Conservation (phyloP, 164 flowering plant species). For the Akebia trifoliata region DNA sequence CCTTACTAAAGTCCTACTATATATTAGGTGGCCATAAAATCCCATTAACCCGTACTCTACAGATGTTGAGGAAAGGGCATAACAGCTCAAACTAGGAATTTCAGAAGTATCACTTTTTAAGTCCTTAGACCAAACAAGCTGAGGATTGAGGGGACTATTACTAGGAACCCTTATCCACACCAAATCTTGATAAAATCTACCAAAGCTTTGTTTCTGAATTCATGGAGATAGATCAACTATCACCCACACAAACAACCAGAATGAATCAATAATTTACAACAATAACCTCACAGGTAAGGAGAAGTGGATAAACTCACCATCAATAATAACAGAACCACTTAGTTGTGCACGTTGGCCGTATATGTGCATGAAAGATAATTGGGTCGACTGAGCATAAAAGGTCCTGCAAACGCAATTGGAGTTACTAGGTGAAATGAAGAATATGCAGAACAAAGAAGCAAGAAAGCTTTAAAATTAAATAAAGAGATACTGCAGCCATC, state of each 20-base stretch:
- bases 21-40: no score
- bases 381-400: constrained; percentile 24
- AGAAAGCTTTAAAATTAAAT: not conserved
- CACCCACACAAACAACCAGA: not conserved
- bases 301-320: constrained; percentile 42
- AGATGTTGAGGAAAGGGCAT: not conserved
- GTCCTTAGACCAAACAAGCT: not conserved
- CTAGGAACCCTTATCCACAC: no score
- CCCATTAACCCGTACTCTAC: no score
- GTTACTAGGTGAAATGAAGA: not conserved
- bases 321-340: constrained; percentile 72
- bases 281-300: no score
- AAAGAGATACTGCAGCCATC: no score
- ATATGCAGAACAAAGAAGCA: not conserved
- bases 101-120: not conserved
- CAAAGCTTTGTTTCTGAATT: not conserved
- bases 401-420: constrained; percentile 37
- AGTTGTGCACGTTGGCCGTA: constrained; percentile 53
- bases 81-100: not conserved
- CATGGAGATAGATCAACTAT: not conserved
- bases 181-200: constrained; percentile 1
- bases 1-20: no score
- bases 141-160: no score
- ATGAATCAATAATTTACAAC: not conserved
- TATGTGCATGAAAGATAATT: constrained; percentile 57